phyloP scores from a whole-genome alignment of 306 rosid species.

The Sindora glabra region DNA sequence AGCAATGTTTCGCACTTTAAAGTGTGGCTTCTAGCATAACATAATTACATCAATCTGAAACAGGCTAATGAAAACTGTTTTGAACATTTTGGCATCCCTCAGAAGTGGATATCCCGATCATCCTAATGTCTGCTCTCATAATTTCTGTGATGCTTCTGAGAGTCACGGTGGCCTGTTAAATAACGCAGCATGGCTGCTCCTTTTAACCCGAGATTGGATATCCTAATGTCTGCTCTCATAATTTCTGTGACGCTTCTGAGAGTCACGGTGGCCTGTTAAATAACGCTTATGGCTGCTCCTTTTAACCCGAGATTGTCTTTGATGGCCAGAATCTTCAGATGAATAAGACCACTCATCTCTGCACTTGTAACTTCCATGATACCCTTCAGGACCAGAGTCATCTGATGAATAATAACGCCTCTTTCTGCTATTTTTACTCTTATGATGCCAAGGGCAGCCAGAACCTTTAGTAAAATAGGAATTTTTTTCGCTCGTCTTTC shows the following conservation, averaged over 20 bases:
- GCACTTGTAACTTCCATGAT: constrained; percentile 9
- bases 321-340: constrained; percentile 12
- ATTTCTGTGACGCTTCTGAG: constrained; percentile 23
- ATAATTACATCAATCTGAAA: neutral
- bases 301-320: constrained; percentile 13
- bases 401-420: constrained; percentile 11
- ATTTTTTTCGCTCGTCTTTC: constrained; percentile 28
- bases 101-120: too few relatives aligned
- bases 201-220: constrained; percentile 5
- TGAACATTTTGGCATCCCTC: neutral
- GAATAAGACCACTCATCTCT: constrained; percentile 13
- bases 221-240: constrained; percentile 12
- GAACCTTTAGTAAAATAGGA: neutral
- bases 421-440: constrained; percentile 15
- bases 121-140: neutral
- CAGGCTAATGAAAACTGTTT: neutral
- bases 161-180: constrained; percentile 16
- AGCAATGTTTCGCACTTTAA: too few relatives aligned
- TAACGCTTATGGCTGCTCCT: constrained; percentile 21
- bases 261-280: constrained; percentile 8
- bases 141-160: constrained; percentile 15
- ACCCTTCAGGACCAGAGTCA: constrained; percentile 19
- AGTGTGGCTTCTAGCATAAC: too few relatives aligned
- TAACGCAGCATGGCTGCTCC: constrained; percentile 19
- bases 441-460: constrained; percentile 2